Evolutionary conservation across 2,329 filamentous ascomycete species (phyloP).

Genomic region (Aspergillus sp.): DNA sequence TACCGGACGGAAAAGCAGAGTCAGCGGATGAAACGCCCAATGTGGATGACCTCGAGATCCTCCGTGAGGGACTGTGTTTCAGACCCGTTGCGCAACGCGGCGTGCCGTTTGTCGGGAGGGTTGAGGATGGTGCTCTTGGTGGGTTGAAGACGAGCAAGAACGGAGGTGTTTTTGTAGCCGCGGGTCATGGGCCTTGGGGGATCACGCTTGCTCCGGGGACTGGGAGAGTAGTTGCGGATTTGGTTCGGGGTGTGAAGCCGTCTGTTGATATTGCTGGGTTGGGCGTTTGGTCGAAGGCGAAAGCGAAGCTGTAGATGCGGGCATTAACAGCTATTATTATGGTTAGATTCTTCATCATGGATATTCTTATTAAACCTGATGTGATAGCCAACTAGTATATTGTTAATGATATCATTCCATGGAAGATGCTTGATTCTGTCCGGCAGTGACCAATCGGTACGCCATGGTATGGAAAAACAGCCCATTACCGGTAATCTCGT

Average conservation of each 20-base stretch:
- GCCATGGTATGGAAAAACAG: too few species aligned
- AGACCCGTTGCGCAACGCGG: conserved; percentile 67
- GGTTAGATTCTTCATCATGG: too few species aligned
- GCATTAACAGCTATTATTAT: too few species aligned
- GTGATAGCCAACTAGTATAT: too few species aligned
- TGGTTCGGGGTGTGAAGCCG: conserved; percentile 60
- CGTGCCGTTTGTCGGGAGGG: conserved; percentile 60
- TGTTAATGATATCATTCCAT: too few species aligned
- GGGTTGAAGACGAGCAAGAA: conserved; percentile 43
- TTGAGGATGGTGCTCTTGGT: conserved; percentile 60
- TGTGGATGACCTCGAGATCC: conserved; percentile 57
- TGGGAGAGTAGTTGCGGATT: conserved; percentile 68
- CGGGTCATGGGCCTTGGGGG: conserved; percentile 77
- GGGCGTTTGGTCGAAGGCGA: conserved; percentile 27
- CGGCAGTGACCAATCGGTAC: too few species aligned
- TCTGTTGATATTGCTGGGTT: conserved; percentile 62
- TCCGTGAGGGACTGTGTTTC: conserved; percentile 70
- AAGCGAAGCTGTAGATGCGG: conserved; percentile 1
- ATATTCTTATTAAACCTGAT: too few species aligned
- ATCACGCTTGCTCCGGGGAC: conserved; percentile 66
- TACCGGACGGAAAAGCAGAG: conserved; percentile 14
- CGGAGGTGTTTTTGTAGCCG: conserved; percentile 67
- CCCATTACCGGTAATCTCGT: too few species aligned
- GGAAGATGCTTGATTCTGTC: too few species aligned
- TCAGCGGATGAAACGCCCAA: conserved; percentile 29